phyloP scores from a whole-genome alignment of 1,139 yeast species.

The Saccharomyces pastorianus region DNA sequence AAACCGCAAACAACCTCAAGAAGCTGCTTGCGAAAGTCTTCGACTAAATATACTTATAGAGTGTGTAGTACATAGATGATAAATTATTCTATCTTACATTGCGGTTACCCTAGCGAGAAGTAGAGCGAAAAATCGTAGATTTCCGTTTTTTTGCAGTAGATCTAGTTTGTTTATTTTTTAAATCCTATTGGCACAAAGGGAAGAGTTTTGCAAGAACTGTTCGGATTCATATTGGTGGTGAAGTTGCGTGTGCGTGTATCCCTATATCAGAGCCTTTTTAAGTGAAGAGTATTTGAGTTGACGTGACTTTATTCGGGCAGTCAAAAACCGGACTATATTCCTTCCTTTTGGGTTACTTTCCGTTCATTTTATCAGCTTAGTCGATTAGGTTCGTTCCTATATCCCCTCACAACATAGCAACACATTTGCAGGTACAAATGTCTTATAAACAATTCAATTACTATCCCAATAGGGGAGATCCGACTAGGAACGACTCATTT shows the following conservation, averaged over 20 bases:
- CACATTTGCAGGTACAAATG: slow-evolving; percentile 7
- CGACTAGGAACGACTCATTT: neutral
- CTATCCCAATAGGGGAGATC: neutral
- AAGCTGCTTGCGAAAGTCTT: slow-evolving; percentile 12
- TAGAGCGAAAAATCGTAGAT: neutral
- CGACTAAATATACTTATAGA: neutral
- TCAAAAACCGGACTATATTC: neutral
- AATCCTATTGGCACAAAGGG: neutral
- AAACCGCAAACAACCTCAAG: slow-evolving; percentile 40
- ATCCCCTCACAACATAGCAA: neutral
- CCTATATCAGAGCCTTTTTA: neutral
- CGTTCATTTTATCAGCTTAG: neutral
- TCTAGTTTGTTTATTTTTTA: neutral
- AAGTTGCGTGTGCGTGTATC: neutral
- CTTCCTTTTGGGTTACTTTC: neutral
- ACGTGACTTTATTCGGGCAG: neutral
- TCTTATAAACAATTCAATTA: neutral
- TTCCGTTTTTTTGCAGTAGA: neutral
- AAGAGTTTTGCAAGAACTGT: neutral
- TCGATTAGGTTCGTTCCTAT: neutral
- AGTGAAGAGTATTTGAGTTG: neutral
- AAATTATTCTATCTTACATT: too few relatives aligned
- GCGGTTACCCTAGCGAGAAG: neutral
- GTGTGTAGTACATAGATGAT: too few relatives aligned
- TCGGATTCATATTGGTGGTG: neutral